Percentiles rank a stretch among this genome's conserved stretches.
phyloP scores from a whole-genome alignment of 805 yeast species.

The Kluyveromyces aestuarii region DNA sequence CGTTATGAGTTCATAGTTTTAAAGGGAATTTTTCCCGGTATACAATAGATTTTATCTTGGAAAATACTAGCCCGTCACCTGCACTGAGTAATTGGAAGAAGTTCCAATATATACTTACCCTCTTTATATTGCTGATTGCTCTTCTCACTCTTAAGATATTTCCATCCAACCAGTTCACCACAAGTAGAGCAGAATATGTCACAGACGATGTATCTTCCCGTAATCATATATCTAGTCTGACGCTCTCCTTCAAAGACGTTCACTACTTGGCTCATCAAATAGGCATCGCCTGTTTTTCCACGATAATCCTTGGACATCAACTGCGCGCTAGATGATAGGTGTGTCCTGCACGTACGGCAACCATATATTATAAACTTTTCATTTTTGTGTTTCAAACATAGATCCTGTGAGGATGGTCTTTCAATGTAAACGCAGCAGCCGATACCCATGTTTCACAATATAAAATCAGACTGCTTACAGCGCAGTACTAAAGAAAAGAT shows the following conservation, averaged over 20 bases:
- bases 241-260: slow-evolving; percentile 32
- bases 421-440: slow-evolving; percentile 23
- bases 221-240: slow-evolving; percentile 43
- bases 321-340: slow-evolving; percentile 23
- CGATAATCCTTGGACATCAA: slow-evolving; percentile 36
- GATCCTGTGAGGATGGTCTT: slow-evolving; percentile 5
- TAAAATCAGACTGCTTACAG: background rate
- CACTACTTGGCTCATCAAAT: slow-evolving; percentile 40
- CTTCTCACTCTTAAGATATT: slow-evolving; percentile 41
- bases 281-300: slow-evolving; percentile 53
- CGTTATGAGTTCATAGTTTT: no score
- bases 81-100: slow-evolving; percentile 8
- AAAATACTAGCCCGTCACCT: background rate
- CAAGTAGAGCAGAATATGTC: slow-evolving; percentile 52
- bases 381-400: slow-evolving; percentile 6
- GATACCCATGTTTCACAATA: slow-evolving; percentile 15
- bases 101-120: slow-evolving; percentile 49
- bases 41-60: no score
- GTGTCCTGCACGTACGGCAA: slow-evolving; percentile 25
- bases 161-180: slow-evolving; percentile 50
- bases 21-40: no score
- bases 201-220: slow-evolving; percentile 50
- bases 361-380: slow-evolving; percentile 23
- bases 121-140: slow-evolving; percentile 47
- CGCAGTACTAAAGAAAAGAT: no score